phyloP scores from a whole-genome alignment of 495 filamentous ascomycete species.

The Penicillium coffeae region DNA sequence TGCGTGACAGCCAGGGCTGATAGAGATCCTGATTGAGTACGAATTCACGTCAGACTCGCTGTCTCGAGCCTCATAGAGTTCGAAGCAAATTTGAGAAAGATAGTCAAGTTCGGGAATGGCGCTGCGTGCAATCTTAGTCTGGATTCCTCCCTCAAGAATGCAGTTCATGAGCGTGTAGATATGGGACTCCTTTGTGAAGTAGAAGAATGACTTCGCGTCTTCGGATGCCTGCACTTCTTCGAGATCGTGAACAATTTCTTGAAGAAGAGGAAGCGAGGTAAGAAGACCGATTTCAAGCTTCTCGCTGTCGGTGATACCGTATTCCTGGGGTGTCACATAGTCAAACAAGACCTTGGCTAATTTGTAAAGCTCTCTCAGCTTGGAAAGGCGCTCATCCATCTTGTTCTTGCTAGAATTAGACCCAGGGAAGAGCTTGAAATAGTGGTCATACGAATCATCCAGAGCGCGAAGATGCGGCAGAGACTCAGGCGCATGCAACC shows the following conservation, averaged over 20 bases:
- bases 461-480: constrained; percentile 43
- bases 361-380: constrained; percentile 86
- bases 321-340: constrained; percentile 97
- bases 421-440: constrained; percentile 83
- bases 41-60: constrained; percentile 68
- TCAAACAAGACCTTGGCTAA: constrained; percentile 94
- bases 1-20: constrained; percentile 92
- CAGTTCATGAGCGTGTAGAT: constrained; percentile 98
- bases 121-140: constrained; percentile 84
- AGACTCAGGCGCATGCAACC: constrained; percentile 37
- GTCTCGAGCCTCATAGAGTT: constrained; percentile 91
- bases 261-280: constrained; percentile 85
- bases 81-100: constrained; percentile 95
- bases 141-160: constrained; percentile 92
- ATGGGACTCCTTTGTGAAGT: constrained; percentile 98
- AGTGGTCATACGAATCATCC: constrained; percentile 56
- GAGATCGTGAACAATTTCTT: constrained; percentile 94
- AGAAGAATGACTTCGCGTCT: constrained; percentile 92
- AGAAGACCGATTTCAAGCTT: constrained; percentile 96
- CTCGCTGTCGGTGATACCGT: constrained; percentile 88
- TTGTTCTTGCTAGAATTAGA: constrained; percentile 75
- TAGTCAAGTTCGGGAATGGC: constrained; percentile 97
- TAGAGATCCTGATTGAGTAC: constrained; percentile 93
- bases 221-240: constrained; percentile 94
- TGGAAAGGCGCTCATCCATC: constrained; percentile 76